Percentiles rank a stretch among this genome's conserved stretches.
Evolutionary conservation across 78 protist genomes (phyloP).

Genomic region (Pelomyxa schiedti): DNA sequence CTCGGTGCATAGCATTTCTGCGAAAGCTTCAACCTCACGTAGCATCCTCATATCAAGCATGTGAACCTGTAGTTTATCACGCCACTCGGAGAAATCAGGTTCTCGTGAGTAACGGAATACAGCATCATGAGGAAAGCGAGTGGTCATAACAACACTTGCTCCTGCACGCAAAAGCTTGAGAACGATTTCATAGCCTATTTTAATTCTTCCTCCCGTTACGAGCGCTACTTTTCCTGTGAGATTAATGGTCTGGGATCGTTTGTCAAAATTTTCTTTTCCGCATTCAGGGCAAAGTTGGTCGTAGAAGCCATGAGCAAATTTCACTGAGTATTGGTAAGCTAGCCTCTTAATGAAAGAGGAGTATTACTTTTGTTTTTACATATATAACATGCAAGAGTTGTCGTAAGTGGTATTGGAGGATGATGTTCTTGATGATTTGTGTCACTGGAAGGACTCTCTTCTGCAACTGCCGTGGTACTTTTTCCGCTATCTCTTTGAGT

Average conservation of each 20-base stretch:
- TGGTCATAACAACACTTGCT: constrained; percentile 40
- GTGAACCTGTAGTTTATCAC: constrained; percentile 7
- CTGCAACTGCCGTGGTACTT: too few species aligned
- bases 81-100: neutral
- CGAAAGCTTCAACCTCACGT: constrained; percentile 18
- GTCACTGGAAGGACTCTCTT: too few species aligned
- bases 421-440: too few species aligned
- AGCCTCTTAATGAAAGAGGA: too few species aligned
- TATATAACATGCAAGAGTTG: too few species aligned
- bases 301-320: neutral
- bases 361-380: too few species aligned
- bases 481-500: too few species aligned
- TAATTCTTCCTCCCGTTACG: constrained; percentile 63
- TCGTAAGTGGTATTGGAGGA: too few species aligned
- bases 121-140: constrained; percentile 48
- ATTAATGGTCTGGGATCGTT: neutral
- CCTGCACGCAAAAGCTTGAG: constrained; percentile 20
- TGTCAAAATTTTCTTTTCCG: neutral
- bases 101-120: constrained; percentile 1
- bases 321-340: too few species aligned
- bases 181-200: constrained; percentile 43
- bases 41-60: constrained; percentile 48
- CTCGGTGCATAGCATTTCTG: neutral
- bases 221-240: constrained; percentile 16
- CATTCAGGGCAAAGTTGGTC: neutral